These are phyloP conservation scores for Kodamaea suecica DNA, from an alignment of 1,139 yeast genomes.

Conservation along the genomic window DNA sequence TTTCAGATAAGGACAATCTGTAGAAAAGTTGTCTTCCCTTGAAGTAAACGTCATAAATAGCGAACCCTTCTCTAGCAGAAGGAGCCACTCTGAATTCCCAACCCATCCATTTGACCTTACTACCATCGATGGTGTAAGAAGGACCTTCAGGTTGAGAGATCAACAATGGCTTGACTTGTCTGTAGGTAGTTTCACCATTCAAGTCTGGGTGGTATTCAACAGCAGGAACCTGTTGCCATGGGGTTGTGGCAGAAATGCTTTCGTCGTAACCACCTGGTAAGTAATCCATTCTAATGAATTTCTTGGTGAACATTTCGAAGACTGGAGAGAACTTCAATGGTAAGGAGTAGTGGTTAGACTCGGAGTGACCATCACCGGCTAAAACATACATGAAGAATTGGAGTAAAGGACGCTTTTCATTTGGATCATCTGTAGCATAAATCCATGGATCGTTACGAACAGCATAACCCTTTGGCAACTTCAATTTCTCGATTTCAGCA, in stretches of 20 bases:
- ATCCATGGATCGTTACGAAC: slow-evolving; percentile 85
- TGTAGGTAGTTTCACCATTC: slow-evolving; percentile 50
- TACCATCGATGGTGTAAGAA: slow-evolving; percentile 62
- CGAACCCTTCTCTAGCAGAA: slow-evolving; percentile 82
- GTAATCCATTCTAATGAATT: slow-evolving; percentile 74
- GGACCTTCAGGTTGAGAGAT: slow-evolving; percentile 86
- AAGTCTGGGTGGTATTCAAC: slow-evolving; percentile 76
- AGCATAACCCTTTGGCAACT: slow-evolving; percentile 51
- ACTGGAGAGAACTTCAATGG: slow-evolving; percentile 84
- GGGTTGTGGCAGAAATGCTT: slow-evolving; percentile 54
- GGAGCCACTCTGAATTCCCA: slow-evolving; percentile 82
- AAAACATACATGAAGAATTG: slow-evolving; percentile 80
- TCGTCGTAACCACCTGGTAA: slow-evolving; percentile 73
- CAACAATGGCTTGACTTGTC: slow-evolving; percentile 74
- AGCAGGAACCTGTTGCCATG: slow-evolving; percentile 58
- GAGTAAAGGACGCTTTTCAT: slow-evolving; percentile 58
- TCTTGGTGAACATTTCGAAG: slow-evolving; percentile 61
- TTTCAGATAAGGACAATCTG: slow-evolving; percentile 76
- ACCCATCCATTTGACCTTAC: slow-evolving; percentile 79
- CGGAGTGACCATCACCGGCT: slow-evolving; percentile 64
- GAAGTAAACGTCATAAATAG: slow-evolving; percentile 69
- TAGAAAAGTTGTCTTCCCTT: slow-evolving; percentile 81
- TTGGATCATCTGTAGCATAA: slow-evolving; percentile 72
- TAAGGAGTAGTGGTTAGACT: slow-evolving; percentile 80
- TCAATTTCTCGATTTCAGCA: slow-evolving; percentile 64